Evolutionary conservation across 2,329 filamentous ascomycete species (phyloP).

Genomic region (Fusarium nematophilum): DNA sequence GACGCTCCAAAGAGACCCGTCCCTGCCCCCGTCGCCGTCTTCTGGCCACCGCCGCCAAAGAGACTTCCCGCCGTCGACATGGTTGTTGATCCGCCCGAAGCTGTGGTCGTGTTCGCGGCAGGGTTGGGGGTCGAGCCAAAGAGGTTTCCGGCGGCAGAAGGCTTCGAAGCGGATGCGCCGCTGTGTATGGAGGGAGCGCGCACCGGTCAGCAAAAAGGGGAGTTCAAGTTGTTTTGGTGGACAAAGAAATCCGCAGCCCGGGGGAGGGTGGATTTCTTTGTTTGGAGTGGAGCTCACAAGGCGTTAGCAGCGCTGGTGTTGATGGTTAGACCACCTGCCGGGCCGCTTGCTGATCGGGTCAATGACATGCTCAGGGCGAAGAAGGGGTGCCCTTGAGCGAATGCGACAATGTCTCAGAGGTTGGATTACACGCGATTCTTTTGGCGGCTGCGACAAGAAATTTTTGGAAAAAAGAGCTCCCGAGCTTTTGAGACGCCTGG

Average conservation of each 20-base stretch:
- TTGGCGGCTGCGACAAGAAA: constrained; percentile 36
- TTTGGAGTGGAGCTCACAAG: constrained; percentile 48
- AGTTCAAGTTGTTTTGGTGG: constrained; percentile 2
- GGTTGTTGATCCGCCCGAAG: constrained; percentile 40
- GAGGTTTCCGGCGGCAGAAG: constrained; percentile 50
- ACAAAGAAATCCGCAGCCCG: constrained; percentile 13
- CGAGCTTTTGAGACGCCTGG: constrained; percentile 19
- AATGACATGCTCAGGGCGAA: constrained; percentile 56
- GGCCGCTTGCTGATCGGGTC: constrained; percentile 68
- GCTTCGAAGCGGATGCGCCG: constrained; percentile 44
- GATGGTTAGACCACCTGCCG: constrained; percentile 70
- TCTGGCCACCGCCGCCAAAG: constrained; percentile 41
- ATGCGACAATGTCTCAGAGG: constrained; percentile 36
- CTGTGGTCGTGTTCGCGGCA: constrained; percentile 41
- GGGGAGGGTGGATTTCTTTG: constrained; percentile 37
- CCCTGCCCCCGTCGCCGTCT: too few species aligned
- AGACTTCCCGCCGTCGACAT: constrained; percentile 52
- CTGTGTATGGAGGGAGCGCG: constrained; percentile 28
- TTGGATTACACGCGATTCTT: constrained; percentile 35
- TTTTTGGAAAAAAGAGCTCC: constrained; percentile 29
- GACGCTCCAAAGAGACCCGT: constrained; percentile 48
- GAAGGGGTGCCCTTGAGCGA: constrained; percentile 22
- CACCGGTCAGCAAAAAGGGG: constrained; percentile 29
- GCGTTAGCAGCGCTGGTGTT: constrained; percentile 71
- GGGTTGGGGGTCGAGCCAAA: constrained; percentile 49